Conservation (phyloP, 2,329 filamentous ascomycete species). For the Botryotinia globosa region DNA sequence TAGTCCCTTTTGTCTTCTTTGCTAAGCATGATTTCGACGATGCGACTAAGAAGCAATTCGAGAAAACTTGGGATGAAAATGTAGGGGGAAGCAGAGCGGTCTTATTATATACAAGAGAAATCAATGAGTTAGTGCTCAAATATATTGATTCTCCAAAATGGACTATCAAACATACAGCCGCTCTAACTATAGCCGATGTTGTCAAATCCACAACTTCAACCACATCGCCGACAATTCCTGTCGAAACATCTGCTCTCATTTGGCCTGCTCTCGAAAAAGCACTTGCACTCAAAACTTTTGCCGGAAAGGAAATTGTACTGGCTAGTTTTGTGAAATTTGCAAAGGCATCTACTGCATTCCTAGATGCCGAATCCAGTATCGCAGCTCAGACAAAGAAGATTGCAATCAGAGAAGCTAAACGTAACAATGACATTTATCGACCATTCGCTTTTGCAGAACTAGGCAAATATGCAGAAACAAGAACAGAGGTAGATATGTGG, state of each 20-base stretch:
- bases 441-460: constrained; percentile 70
- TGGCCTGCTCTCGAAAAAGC: constrained; percentile 85
- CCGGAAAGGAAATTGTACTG: constrained; percentile 83
- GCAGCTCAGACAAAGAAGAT: constrained; percentile 75
- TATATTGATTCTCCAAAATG: constrained; percentile 80
- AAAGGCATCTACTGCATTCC: constrained; percentile 58
- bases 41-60: constrained; percentile 74
- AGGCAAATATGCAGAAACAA: constrained; percentile 67
- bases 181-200: constrained; percentile 74
- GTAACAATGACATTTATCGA: constrained; percentile 83
- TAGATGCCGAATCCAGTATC: constrained; percentile 51
- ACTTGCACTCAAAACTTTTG: constrained; percentile 84
- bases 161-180: constrained; percentile 85
- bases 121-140: constrained; percentile 63
- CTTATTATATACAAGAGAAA: constrained; percentile 79
- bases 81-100: constrained; percentile 82
- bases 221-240: constrained; percentile 52
- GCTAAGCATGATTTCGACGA: constrained; percentile 82
- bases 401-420: constrained; percentile 79
- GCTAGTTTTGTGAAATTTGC: constrained; percentile 77
- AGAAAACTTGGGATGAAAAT: constrained; percentile 85
- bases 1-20: constrained; percentile 83
- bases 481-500: constrained; percentile 68
- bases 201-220: constrained; percentile 60
- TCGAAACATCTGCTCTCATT: constrained; percentile 58